These are phyloP conservation scores for Eimeria acervulina DNA, from an alignment of 169 alveolate species.

Conservation along the genomic window DNA sequence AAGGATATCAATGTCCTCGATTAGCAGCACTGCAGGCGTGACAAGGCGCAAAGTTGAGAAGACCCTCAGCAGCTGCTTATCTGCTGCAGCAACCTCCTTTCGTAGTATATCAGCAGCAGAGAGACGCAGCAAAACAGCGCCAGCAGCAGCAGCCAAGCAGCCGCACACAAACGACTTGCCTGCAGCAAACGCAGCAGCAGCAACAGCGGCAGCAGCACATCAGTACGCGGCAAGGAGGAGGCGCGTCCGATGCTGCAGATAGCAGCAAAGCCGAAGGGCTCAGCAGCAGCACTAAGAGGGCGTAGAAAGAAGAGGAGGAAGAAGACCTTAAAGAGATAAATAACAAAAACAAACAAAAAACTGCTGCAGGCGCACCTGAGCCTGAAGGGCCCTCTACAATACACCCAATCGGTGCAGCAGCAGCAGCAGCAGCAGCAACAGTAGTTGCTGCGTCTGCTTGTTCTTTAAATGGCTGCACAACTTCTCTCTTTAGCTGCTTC, in stretches of 20 bases:
- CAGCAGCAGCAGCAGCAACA: not conserved
- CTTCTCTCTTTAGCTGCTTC: slow-evolving; percentile 17
- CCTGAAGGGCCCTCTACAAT: slow-evolving; percentile 53
- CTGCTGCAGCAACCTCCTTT: slow-evolving; percentile 48
- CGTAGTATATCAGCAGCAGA: slow-evolving; percentile 44
- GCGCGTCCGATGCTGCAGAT: not conserved
- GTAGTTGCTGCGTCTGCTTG: not conserved
- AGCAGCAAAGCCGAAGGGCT: not conserved
- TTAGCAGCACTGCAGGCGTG: slow-evolving; percentile 41
- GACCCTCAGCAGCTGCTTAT: slow-evolving; percentile 27
- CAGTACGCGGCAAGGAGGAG: not conserved
- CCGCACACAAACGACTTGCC: slow-evolving; percentile 29
- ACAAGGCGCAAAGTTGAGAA: not conserved
- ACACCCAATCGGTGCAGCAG: not conserved
- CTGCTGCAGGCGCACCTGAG: not conserved
- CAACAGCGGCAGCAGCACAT: not conserved
- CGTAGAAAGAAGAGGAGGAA: not conserved
- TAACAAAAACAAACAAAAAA: not conserved
- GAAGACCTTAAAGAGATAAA: too few relatives aligned
- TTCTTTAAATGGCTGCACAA: slow-evolving; percentile 4
- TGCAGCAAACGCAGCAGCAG: slow-evolving; percentile 19
- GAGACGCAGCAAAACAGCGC: slow-evolving; percentile 28
- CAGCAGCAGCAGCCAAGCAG: not conserved
- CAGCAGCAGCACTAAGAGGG: not conserved
- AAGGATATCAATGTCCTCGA: slow-evolving; percentile 39